Evolutionary conservation across 805 yeast genomes (phyloP).

Genomic region (Priceomyces melissophilus): DNA sequence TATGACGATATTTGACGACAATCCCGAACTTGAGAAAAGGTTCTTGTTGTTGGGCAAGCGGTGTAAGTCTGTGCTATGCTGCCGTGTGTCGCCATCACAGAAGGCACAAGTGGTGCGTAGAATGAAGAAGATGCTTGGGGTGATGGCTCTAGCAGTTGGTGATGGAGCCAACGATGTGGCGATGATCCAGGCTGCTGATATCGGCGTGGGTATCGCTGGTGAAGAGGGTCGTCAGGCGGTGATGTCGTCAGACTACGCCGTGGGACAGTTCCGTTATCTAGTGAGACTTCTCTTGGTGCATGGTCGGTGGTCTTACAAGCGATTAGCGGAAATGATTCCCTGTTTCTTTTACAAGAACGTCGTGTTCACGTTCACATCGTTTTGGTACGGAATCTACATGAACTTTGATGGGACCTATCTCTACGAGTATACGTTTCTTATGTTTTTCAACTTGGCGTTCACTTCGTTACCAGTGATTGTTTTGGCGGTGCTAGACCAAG

Average conservation of each 20-base stretch:
- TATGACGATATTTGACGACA: conserved; percentile 36
- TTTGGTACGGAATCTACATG: conserved; percentile 72
- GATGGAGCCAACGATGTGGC: conserved; percentile 89
- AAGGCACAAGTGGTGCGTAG: conserved; percentile 70
- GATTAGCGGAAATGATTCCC: conserved; percentile 75
- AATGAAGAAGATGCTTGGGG: conserved; percentile 62
- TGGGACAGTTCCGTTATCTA: conserved; percentile 74
- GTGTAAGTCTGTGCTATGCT: conserved; percentile 75
- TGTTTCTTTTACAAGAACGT: conserved; percentile 76
- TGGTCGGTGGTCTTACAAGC: conserved; percentile 79
- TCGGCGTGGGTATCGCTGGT: conserved; percentile 85
- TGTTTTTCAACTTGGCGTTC: conserved; percentile 77
- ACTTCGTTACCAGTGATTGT: conserved; percentile 77
- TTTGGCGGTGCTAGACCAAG: conserved; percentile 73
- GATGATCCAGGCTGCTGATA: conserved; percentile 82
- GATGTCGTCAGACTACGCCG: conserved; percentile 80
- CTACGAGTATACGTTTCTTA: conserved; percentile 73
- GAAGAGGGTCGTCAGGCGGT: conserved; percentile 87
- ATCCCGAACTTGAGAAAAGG: conserved; percentile 33
- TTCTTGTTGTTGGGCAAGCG: conserved; percentile 71
- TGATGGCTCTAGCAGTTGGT: conserved; percentile 78
- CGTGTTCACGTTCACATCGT: conserved; percentile 66
- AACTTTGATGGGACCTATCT: conserved; percentile 74
- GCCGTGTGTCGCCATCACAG: conserved; percentile 82
- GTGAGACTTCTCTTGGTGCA: conserved; percentile 66